Evolutionary conservation across 164 flowering plant genomes (phyloP).

Genomic region (Paratinospora sagittata): DNA sequence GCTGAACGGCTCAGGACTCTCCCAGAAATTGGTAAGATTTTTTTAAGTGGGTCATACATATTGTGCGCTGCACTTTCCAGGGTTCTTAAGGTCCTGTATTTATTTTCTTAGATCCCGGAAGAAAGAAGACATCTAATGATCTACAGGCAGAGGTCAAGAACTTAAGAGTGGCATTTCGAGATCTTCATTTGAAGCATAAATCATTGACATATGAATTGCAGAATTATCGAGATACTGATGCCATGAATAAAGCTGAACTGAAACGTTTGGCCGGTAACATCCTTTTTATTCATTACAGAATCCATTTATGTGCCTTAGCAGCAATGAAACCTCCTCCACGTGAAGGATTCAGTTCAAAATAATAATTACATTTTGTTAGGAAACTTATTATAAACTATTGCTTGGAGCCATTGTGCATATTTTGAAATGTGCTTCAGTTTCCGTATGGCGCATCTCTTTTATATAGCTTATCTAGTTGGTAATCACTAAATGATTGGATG

Average conservation of each 20-base stretch:
- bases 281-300: neutral
- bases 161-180: slow-evolving; percentile 41
- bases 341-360: neutral
- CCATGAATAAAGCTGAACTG: slow-evolving; percentile 63
- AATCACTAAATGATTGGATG: neutral
- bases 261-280: slow-evolving; percentile 56
- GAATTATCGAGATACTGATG: slow-evolving; percentile 43
- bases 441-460: neutral
- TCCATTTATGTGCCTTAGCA: neutral
- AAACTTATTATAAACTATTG: neutral
- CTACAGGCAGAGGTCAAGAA: slow-evolving; percentile 46
- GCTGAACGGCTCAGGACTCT: slow-evolving; percentile 30
- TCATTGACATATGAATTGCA: slow-evolving; percentile 46
- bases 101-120: slow-evolving; percentile 38
- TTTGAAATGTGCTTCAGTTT: neutral
- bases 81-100: slow-evolving; percentile 10
- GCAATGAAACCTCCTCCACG: neutral
- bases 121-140: slow-evolving; percentile 34
- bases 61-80: neutral
- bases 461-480: neutral
- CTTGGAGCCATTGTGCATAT: neutral
- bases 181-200: slow-evolving; percentile 69
- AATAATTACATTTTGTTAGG: neutral
- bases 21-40: slow-evolving; percentile 51
- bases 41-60: neutral